phyloP scores from a whole-genome alignment of 306 rosid genomes.

The Begonia loranthoides region DNA sequence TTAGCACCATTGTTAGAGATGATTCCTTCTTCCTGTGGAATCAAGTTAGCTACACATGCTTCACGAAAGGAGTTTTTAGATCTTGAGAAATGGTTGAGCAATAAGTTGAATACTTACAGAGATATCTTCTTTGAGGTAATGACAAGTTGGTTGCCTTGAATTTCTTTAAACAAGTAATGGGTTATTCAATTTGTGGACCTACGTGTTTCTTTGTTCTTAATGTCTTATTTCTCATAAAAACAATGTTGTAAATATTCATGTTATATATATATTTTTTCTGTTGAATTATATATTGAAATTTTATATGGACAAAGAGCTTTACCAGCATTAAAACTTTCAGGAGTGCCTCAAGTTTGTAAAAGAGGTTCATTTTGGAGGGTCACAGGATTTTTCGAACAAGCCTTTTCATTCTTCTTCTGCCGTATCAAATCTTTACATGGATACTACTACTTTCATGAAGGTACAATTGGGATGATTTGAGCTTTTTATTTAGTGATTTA shows the following conservation, averaged over 20 bases:
- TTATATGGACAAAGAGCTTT: constrained; percentile 4
- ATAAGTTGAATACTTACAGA: constrained; percentile 42
- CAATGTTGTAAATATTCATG: too few relatives aligned
- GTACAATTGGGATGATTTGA: constrained; percentile 16
- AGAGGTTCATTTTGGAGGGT: constrained; percentile 56
- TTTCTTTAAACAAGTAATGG: too few relatives aligned
- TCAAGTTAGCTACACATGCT: constrained; percentile 85
- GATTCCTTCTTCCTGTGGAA: constrained; percentile 56
- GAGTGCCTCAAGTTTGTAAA: constrained; percentile 79
- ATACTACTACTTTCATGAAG: constrained; percentile 59
- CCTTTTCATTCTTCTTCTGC: constrained; percentile 61
- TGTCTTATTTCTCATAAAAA: too few relatives aligned
- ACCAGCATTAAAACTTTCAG: constrained; percentile 27
- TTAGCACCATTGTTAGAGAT: constrained; percentile 50
- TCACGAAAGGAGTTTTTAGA: constrained; percentile 67
- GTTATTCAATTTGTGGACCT: too few relatives aligned
- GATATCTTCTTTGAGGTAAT: constrained; percentile 81
- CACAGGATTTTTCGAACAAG: constrained; percentile 59
- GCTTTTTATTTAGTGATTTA: not conserved
- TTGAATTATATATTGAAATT: not conserved
- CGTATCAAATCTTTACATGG: constrained; percentile 41
- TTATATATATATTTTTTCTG: too few relatives aligned
- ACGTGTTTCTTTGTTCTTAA: too few relatives aligned
- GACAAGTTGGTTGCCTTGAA: constrained; percentile 6
- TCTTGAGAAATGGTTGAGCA: constrained; percentile 83